Evolutionary conservation across 306 rosid genomes (phyloP), one percentile per base, ranked within the genome.

Genomic region (Casuarina glauca): DNA sequence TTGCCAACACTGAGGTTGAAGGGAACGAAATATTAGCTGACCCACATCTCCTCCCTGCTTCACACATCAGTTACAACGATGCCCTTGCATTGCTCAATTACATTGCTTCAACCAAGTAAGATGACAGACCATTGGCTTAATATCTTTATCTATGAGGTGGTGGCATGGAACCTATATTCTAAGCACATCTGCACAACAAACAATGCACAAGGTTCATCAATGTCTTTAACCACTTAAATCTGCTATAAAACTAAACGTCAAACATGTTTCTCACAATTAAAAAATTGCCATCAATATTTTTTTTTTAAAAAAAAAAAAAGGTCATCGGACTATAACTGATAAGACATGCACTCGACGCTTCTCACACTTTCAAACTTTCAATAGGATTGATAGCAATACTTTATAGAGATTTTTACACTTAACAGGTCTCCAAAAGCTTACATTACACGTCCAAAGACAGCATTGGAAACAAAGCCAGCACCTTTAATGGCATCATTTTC

Each of bases 11-110:
- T 69, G 79, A 61, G 17, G 15, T n/a, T 36, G 74, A 0, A 12
- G 97, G 92, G 52, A 94, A 94, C 63, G 98, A 92, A 76, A 76
- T 94, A 10, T 46, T 91, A 39, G 91, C 98, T n/a, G 97, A 94
- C 77, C 91, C 98, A 67, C 98, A 94, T 80, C 60, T 94, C 38
- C 98, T 94, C 72, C 93, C 97, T 48, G 97, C 93, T 39, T 80
- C 95, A 51, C 32, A 26, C 32, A 26, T 26, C 1, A 26, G 32
- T 26, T 26, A 26, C 32, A 26, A 26, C 32, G 32, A 26, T 26
- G 32, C 1, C 32, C 32, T 26, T 26, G 32, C 32, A 26, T 0
- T 26, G 32, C 32, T 26, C 32, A 26, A 26, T 26, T 26, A 26
- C 32, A 26, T 26, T 0, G 1, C 1, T 26, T 26, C 32, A 26